These are phyloP conservation scores for Echites panduratus DNA, from an alignment of 257 asterid genomes.

Conservation along the genomic window DNA sequence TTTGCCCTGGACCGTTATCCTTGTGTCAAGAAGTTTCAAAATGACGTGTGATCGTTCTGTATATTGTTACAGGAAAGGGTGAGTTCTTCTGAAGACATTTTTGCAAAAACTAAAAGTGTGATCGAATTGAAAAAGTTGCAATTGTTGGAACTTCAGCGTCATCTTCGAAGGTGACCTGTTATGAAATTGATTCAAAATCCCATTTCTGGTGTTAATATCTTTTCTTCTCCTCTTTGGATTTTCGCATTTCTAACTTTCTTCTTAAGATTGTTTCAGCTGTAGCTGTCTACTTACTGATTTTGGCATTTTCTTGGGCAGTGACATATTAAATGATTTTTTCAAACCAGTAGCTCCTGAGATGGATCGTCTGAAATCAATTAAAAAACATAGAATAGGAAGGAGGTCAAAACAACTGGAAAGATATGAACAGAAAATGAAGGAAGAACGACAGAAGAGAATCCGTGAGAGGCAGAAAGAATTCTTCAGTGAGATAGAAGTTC, in stretches of 20 bases:
- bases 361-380: constrained; percentile 79
- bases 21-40: background rate
- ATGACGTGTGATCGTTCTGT: background rate
- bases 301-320: constrained; percentile 42
- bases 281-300: background rate
- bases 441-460: constrained; percentile 91
- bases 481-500: constrained; percentile 89
- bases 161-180: constrained; percentile 65
- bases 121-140: constrained; percentile 95
- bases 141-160: constrained; percentile 89
- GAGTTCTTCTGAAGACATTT: constrained; percentile 86
- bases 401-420: constrained; percentile 91
- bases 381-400: constrained; percentile 96
- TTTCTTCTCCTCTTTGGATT: constrained; percentile 1
- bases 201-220: constrained; percentile 9
- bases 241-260: background rate
- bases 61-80: constrained; percentile 60
- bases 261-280: background rate
- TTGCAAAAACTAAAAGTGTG: constrained; percentile 92
- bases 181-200: constrained; percentile 4
- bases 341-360: constrained; percentile 75
- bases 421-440: constrained; percentile 97
- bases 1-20: background rate
- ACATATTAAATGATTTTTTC: constrained; percentile 71
- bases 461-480: constrained; percentile 97